Conservation (phyloP, 345 rosid genomes). For the Hypericum androsaemum region DNA sequence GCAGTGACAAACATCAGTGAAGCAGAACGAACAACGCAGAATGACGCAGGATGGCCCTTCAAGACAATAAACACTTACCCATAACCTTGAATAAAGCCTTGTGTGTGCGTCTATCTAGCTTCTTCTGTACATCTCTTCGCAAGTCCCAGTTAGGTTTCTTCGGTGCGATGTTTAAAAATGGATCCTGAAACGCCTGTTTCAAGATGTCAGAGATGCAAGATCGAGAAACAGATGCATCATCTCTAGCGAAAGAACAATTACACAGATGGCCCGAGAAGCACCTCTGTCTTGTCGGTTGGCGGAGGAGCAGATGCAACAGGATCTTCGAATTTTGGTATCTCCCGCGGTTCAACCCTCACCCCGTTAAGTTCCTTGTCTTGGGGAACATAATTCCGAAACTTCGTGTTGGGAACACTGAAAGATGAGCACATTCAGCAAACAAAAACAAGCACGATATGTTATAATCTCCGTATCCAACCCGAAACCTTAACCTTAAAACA, state of each 20-base stretch:
- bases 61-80: slow-evolving; percentile 41
- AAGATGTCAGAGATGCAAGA: not conserved
- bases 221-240: not conserved
- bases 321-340: slow-evolving; percentile 81
- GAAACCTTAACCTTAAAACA: too few species aligned
- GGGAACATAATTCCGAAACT: slow-evolving; percentile 89
- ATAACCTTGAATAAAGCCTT: slow-evolving; percentile 68
- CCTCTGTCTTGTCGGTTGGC: slow-evolving; percentile 59
- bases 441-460: too few species aligned
- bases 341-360: slow-evolving; percentile 76
- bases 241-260: not conserved
- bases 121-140: slow-evolving; percentile 85
- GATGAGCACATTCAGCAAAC: too few species aligned
- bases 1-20: too few species aligned
- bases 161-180: slow-evolving; percentile 90
- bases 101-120: slow-evolving; percentile 82
- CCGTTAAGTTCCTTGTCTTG: slow-evolving; percentile 86
- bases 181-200: slow-evolving; percentile 42
- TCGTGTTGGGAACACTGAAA: slow-evolving; percentile 57
- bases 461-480: too few species aligned
- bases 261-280: slow-evolving; percentile 7
- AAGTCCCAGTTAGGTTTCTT: slow-evolving; percentile 98
- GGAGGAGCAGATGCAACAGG: slow-evolving; percentile 55
- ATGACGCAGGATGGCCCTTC: too few species aligned
- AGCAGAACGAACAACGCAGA: too few species aligned